Evolutionary conservation across 371 early-diverging fungal genomes (phyloP), one percentile per base, ranked within the genome.

Genomic region (Synchytrium microbalum): DNA sequence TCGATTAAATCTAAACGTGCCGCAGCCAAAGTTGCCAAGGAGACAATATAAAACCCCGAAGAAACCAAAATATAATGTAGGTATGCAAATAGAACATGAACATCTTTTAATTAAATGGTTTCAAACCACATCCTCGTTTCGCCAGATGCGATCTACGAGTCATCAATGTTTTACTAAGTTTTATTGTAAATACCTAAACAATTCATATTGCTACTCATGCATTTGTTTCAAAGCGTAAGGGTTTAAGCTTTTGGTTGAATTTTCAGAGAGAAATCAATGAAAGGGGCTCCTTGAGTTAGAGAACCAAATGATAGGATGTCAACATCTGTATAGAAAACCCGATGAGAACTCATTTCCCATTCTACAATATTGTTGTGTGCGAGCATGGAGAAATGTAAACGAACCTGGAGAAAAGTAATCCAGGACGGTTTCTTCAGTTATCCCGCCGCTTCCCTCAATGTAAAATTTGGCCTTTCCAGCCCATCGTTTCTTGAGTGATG

Each of bases 251-350:
- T 65, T 2, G 67, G 74, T 46, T 69, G 58, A 10, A 82, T 73
- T 76, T 97, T 97, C 58, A 97, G 83, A 0, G 96, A 95, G 74
- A 92, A 97, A 76, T 97, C 98, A 33, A 97, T 88, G 72, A 92
- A 92, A 25, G 92, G 92, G 14, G 95, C 96, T 64, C 92, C 87
- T 69, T 97, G 96, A 2, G 95, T 91, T 67, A 97, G 80, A 23
- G 88, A 82, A 53, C 96, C 94, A 85, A 96, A 85, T 73, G 90
- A 89, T 32, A 97, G 85, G 46, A 97, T 85, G 72, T 97, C 96
- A 60, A 97, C 88, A 68, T 87, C 89, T 87, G 70, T 23, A 38
- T 62, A 54, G 57, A 60, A 25, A 19, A 57, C 19, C 46, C 53
- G 56, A 68, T 27, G 28, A 63, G 52, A 32, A 58, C 58, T 3